phyloP scores from a whole-genome alignment of 768 basidiomycete species.

The Boletus patriciae region DNA sequence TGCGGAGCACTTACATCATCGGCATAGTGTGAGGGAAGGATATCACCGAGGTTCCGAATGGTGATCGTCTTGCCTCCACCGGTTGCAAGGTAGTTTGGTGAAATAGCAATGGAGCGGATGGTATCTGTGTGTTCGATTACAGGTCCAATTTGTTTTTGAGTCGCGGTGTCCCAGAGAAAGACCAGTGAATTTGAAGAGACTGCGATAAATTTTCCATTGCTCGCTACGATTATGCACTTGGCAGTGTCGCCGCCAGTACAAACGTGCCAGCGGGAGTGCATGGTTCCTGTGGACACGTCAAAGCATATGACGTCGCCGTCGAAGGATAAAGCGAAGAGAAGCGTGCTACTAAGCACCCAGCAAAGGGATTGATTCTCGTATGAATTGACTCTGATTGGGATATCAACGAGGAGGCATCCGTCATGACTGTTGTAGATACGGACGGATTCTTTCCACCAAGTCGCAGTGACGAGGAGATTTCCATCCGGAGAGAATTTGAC shows the following conservation, averaged over 20 bases:
- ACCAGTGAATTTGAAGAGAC: background rate
- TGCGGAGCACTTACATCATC: slow-evolving; percentile 5
- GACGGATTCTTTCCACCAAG: slow-evolving; percentile 13
- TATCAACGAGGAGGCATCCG: slow-evolving; percentile 5
- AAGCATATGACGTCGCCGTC: slow-evolving; percentile 7
- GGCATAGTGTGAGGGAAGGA: slow-evolving; percentile 7
- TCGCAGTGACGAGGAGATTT: slow-evolving; percentile 10
- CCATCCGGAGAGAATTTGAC: slow-evolving; percentile 17
- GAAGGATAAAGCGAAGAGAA: slow-evolving; percentile 9
- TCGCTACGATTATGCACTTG: slow-evolving; percentile 9
- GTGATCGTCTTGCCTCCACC: slow-evolving; percentile 4
- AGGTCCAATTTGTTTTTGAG: slow-evolving; percentile 3
- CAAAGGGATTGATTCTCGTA: slow-evolving; percentile 14
- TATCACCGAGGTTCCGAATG: slow-evolving; percentile 1
- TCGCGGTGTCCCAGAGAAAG: slow-evolving; percentile 11
- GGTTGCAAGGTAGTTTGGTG: slow-evolving; percentile 7
- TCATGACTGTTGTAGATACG: slow-evolving; percentile 11
- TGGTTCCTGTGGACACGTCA: background rate
- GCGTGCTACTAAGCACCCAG: slow-evolving; percentile 3
- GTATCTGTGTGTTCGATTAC: slow-evolving; percentile 2
- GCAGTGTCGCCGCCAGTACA: background rate
- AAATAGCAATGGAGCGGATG: slow-evolving; percentile 11
- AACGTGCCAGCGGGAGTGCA: background rate
- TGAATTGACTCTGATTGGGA: slow-evolving; percentile 9
- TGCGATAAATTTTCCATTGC: slow-evolving; percentile 12